These are phyloP conservation scores for Globisporangium ultimum DNA, from an alignment of 352 stramenopile genomes.

Conservation along the genomic window DNA sequence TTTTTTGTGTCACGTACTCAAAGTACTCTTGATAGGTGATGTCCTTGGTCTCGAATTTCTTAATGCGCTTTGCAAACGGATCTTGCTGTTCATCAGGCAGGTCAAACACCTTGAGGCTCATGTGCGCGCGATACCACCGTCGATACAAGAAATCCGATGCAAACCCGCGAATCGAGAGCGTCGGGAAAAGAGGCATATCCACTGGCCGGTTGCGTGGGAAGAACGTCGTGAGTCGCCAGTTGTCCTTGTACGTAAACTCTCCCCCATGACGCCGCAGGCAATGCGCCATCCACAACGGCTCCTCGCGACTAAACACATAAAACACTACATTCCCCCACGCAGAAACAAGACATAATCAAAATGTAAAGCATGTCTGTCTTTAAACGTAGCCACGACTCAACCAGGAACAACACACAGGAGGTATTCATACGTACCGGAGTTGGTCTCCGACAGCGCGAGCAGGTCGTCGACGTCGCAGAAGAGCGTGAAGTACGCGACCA, in stretches of 20 bases:
- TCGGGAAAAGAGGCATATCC: slow-evolving; percentile 19
- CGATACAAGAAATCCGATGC: slow-evolving; percentile 81
- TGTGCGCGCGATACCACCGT: slow-evolving; percentile 83
- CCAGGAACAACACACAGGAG: neutral
- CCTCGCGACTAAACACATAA: slow-evolving; percentile 77
- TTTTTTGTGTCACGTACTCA: slow-evolving; percentile 35
- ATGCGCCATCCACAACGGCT: slow-evolving; percentile 82
- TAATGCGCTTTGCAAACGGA: slow-evolving; percentile 39
- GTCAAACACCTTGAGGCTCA: slow-evolving; percentile 59
- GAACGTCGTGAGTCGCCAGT: slow-evolving; percentile 81
- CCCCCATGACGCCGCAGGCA: slow-evolving; percentile 68
- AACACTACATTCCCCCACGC: slow-evolving; percentile 32
- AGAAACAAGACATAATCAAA: neutral
- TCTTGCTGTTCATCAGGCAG: slow-evolving; percentile 40
- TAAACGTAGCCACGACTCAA: neutral
- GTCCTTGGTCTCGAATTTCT: slow-evolving; percentile 51
- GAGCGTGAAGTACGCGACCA: slow-evolving; percentile 74
- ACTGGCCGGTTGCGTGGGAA: slow-evolving; percentile 42
- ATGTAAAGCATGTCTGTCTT: no score
- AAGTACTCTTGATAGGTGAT: slow-evolving; percentile 70
- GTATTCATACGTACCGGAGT: slow-evolving; percentile 53
- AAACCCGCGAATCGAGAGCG: slow-evolving; percentile 39
- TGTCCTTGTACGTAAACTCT: slow-evolving; percentile 59
- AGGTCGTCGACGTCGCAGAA: slow-evolving; percentile 66
- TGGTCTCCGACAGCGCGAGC: slow-evolving; percentile 57